phyloP scores from a whole-genome alignment of 169 alveolate species.

The Eimeria falciformis region DNA sequence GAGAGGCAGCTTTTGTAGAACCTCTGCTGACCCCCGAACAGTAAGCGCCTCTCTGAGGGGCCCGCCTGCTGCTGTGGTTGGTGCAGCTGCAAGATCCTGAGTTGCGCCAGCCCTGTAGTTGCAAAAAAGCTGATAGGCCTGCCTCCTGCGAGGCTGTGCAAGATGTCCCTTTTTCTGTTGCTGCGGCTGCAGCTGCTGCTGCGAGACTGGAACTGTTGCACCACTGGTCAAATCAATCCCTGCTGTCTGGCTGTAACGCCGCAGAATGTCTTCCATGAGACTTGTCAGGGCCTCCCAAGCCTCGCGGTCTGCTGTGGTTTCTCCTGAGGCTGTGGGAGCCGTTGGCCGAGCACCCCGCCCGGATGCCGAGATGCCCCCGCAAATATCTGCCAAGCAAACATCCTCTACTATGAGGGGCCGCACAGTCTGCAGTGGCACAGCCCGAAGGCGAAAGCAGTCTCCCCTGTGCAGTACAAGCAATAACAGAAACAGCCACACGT shows the following conservation, averaged over 20 bases:
- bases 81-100: background rate
- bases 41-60: background rate
- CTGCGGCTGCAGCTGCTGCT: slow-evolving; percentile 32
- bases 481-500: background rate
- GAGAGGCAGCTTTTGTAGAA: slow-evolving; percentile 20
- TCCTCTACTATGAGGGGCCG: slow-evolving; percentile 73
- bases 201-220: background rate
- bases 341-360: background rate
- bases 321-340: background rate
- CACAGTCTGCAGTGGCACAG: slow-evolving; percentile 50
- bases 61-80: background rate
- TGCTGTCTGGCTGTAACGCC: background rate
- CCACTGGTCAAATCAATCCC: background rate
- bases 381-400: background rate
- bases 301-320: slow-evolving; percentile 15
- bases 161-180: background rate
- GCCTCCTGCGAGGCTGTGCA: background rate
- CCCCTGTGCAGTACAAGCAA: slow-evolving; percentile 42
- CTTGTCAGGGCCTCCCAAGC: slow-evolving; percentile 52
- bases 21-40: background rate
- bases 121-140: slow-evolving; percentile 46
- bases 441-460: slow-evolving; percentile 41
- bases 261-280: slow-evolving; percentile 12
- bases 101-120: slow-evolving; percentile 43
- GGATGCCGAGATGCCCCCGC: background rate